A percentile compares a stretch with the other conserved stretches of the same genome.
phyloP scores from a whole-genome alignment of 2,329 filamentous ascomycete species.

The Graphilbum fragrans region DNA sequence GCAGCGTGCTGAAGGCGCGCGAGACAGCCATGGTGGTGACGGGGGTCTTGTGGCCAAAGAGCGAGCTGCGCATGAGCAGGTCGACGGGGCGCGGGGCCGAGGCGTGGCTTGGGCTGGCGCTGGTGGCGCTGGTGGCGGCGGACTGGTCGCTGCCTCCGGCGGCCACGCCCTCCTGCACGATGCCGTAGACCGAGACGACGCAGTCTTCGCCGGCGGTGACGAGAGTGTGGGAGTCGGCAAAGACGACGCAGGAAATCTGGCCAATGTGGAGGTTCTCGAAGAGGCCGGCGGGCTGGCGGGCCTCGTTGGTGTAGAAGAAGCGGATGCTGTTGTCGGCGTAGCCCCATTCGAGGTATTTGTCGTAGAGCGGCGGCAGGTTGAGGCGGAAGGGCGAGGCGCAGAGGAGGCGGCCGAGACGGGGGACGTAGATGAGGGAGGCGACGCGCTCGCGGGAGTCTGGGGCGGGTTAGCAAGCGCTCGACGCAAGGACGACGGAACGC shows the following conservation, averaged over 20 bases:
- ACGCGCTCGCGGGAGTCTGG: constrained; percentile 63
- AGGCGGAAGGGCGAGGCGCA: constrained; percentile 75
- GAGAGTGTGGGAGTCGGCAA: constrained; percentile 81
- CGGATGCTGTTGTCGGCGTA: constrained; percentile 87
- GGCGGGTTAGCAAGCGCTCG: constrained; percentile 12
- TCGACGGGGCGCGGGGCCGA: constrained; percentile 55
- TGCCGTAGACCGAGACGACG: constrained; percentile 72
- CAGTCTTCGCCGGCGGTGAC: constrained; percentile 90
- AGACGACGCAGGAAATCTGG: constrained; percentile 70
- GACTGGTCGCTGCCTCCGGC: background rate
- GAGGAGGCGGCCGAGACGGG: constrained; percentile 70
- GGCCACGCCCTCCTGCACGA: constrained; percentile 47
- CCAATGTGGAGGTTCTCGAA: constrained; percentile 92
- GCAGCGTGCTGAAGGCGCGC: constrained; percentile 75
- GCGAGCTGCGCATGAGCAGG: constrained; percentile 61
- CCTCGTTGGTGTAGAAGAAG: constrained; percentile 85
- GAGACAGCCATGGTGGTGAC: constrained; percentile 76
- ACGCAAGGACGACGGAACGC: background rate
- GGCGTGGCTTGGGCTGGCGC: constrained; percentile 8
- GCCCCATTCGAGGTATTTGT: constrained; percentile 92
- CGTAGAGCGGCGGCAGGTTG: constrained; percentile 75
- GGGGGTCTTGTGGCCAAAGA: constrained; percentile 83
- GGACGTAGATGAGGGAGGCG: constrained; percentile 62
- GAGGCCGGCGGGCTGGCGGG: constrained; percentile 69
- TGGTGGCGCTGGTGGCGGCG: background rate